Base-by-base conservation (phyloP, 176 grass and related monocot genomes). In the Rhynchospora tenuis region DNA sequence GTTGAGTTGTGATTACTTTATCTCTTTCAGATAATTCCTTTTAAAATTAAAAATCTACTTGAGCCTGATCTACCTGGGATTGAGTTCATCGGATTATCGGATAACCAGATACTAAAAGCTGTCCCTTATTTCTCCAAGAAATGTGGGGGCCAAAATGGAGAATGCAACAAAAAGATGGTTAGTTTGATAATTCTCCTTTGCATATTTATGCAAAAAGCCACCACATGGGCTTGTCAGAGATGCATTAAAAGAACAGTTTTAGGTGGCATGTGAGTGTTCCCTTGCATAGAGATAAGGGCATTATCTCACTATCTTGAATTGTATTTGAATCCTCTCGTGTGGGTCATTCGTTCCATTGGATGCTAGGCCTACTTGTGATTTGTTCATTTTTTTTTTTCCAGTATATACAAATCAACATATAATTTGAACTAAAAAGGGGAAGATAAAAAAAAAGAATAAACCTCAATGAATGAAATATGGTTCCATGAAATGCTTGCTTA, bases 251-350 rank as follows among this genome's bases (percentile, higher is more conserved):
- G 47, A 55, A 55, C 24, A 26, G 47, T 55, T 76, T 68, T 13
- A 55, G 47, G 15, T 76, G 46, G 47, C 72, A 76, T 55, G 47
- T 55, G 72, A 54, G 72, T 75, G 72, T 76, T 31, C 47, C 24
- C 72, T 55, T 55, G 13, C 23, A 55, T 24, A 76, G 24, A 76
- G 72, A 76, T 54, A 55, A 75, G 72, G 72, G 26, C 72, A 76
- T 16, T 76, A 75, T 75, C 72, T 75, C 72, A 75, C 72, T 17
- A 72, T 51, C 71, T 74, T 51, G 42, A 12, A 48, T 74, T 74
- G 71, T 51, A 45, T 73, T 76, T 74, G 71, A 27, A 45, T 73
- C 54, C 13, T 76, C 46, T 76, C 29, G 72, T 52, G 50, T 48
- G 47, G 8, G 48, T 54, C 48, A 54, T 55, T 76, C 48, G 22